A percentile compares a stretch with the other conserved stretches of the same genome.
Evolutionary conservation across 371 early-diverging fungal species (phyloP).

Genomic region (Mortierella sp.): DNA sequence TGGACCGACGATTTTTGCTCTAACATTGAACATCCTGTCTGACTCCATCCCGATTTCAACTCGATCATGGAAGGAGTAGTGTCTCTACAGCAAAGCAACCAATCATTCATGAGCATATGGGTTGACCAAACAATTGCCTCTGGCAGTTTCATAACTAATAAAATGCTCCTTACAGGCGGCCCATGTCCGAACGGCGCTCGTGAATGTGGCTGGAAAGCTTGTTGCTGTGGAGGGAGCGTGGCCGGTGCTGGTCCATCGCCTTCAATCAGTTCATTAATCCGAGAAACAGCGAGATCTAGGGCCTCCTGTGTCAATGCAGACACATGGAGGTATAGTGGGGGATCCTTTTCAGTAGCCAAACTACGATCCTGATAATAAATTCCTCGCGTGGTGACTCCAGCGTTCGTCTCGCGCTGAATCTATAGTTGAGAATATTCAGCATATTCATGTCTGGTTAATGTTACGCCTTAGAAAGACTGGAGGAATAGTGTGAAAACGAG

Average conservation of each 20-base stretch:
- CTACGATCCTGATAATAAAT: slow-evolving; percentile 81
- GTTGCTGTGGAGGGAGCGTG: slow-evolving; percentile 40
- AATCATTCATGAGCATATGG: not conserved
- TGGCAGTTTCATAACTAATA: not conserved
- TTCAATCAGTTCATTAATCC: slow-evolving; percentile 79
- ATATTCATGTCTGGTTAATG: not conserved
- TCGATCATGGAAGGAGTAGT: slow-evolving; percentile 69
- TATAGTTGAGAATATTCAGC: not conserved
- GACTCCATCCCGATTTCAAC: slow-evolving; percentile 79
- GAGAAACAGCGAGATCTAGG: slow-evolving; percentile 75
- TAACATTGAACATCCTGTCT: slow-evolving; percentile 77
- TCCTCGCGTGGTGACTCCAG: slow-evolving; percentile 87
- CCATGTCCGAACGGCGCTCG: slow-evolving; percentile 14
- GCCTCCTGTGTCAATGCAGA: slow-evolving; percentile 73
- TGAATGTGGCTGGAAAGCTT: slow-evolving; percentile 28
- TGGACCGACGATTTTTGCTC: slow-evolving; percentile 90
- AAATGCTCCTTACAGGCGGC: slow-evolving; percentile 24
- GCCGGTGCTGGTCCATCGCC: slow-evolving; percentile 52
- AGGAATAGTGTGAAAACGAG: not conserved
- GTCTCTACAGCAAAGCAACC: slow-evolving; percentile 30
- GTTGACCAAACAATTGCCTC: not conserved
- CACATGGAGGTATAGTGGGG: slow-evolving; percentile 83
- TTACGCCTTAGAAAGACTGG: not conserved
- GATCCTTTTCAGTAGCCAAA: slow-evolving; percentile 77
- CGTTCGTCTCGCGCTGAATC: slow-evolving; percentile 79